Percentiles rank a stretch among this genome's conserved stretches.
phyloP scores from a whole-genome alignment of 768 basidiomycete species.

The Pisolithus orientalis region DNA sequence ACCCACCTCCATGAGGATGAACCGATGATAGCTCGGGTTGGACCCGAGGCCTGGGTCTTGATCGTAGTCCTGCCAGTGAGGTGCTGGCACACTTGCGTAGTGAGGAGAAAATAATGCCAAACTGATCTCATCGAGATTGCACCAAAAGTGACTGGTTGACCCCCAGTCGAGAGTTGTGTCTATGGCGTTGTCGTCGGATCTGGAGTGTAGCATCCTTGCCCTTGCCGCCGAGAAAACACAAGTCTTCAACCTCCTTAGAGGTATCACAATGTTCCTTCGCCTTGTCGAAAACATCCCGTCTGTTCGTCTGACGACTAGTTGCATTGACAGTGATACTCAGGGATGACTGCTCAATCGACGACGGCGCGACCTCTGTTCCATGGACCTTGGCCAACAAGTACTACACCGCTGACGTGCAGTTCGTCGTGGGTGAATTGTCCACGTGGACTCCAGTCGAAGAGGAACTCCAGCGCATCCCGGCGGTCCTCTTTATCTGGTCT shows the following conservation, averaged over 20 bases:
- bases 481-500: conserved; percentile 68
- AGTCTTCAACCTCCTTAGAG: conserved; percentile 17
- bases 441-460: conserved; percentile 37
- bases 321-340: conserved; percentile 6
- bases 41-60: too few species aligned
- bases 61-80: too few species aligned
- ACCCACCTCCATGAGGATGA: too few species aligned
- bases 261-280: conserved; percentile 8
- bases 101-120: too few species aligned
- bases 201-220: conserved; percentile 22
- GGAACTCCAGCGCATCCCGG: conserved; percentile 43
- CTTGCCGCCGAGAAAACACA: conserved; percentile 16
- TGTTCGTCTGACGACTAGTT: conserved; percentile 6
- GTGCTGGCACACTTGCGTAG: too few species aligned
- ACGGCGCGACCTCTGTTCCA: conserved; percentile 33
- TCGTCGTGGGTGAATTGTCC: conserved; percentile 45
- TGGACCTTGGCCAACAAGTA: conserved; percentile 81
- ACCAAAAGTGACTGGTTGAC: too few species aligned
- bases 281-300: conserved; percentile 8
- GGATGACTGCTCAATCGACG: conserved; percentile 3
- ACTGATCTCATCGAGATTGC: too few species aligned
- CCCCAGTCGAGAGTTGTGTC: too few species aligned
- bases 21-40: too few species aligned
- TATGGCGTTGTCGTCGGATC: conserved; percentile 2
- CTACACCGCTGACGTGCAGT: conserved; percentile 72